Conservation (phyloP, 2,329 filamentous ascomycete genomes). For the Onygena corvina region DNA sequence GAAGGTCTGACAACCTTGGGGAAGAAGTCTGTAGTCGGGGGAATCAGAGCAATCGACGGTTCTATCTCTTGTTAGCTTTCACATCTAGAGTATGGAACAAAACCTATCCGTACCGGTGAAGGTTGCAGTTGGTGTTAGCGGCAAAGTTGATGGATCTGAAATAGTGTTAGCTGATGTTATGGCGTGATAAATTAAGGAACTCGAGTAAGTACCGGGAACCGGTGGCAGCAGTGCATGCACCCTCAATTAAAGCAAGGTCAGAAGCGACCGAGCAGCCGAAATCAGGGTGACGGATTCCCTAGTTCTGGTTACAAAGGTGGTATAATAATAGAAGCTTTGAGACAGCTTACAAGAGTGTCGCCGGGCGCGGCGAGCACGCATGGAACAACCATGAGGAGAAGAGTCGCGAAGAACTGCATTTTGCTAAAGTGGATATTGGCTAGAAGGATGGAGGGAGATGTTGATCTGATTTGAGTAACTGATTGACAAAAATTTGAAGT, state of each 20-base stretch:
- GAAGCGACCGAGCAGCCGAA: background rate
- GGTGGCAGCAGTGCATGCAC: background rate
- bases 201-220: background rate
- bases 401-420: constrained; percentile 1
- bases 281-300: constrained; percentile 3
- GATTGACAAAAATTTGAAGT: too few species aligned
- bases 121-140: background rate
- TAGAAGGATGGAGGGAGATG: too few species aligned
- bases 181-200: background rate
- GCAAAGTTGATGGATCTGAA: background rate
- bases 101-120: background rate
- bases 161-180: background rate
- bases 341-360: background rate
- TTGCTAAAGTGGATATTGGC: background rate
- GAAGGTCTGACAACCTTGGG: background rate
- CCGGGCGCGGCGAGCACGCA: background rate
- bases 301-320: background rate
- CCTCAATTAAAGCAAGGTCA: background rate
- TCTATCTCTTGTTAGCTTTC: background rate
- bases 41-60: background rate
- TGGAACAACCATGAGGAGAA: constrained; percentile 1
- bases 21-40: background rate
- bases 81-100: too few species aligned
- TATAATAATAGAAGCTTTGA: background rate
- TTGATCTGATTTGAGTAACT: too few species aligned